phyloP scores from a whole-genome alignment of 2,329 filamentous ascomycete genomes.

The Sclerotinia subarctica region DNA sequence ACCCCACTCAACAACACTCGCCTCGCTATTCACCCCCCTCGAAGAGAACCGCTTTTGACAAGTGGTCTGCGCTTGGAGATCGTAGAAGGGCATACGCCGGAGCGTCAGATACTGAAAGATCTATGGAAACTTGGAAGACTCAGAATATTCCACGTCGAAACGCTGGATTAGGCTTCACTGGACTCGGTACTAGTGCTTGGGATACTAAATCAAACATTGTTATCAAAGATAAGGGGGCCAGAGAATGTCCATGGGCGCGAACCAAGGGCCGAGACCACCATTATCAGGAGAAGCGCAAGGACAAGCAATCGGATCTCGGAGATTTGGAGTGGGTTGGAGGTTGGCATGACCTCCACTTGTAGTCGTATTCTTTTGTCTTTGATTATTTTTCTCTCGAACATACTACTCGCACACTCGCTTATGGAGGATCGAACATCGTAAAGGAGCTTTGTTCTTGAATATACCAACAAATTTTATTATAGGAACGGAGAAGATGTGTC shows the following conservation, averaged over 20 bases:
- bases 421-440: slow-evolving; percentile 24
- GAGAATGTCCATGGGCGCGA: slow-evolving; percentile 49
- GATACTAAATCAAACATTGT: slow-evolving; percentile 36
- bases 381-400: slow-evolving; percentile 20
- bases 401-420: slow-evolving; percentile 18
- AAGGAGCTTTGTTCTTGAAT: slow-evolving; percentile 14
- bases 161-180: slow-evolving; percentile 47
- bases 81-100: slow-evolving; percentile 67
- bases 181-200: slow-evolving; percentile 42
- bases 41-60: slow-evolving; percentile 66
- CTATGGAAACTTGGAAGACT: slow-evolving; percentile 46
- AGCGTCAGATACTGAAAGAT: slow-evolving; percentile 49
- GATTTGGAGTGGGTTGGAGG: slow-evolving; percentile 93
- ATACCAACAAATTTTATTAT: slow-evolving; percentile 11
- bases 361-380: slow-evolving; percentile 28
- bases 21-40: slow-evolving; percentile 62
- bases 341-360: slow-evolving; percentile 69
- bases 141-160: slow-evolving; percentile 40
- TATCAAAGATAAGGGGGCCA: slow-evolving; percentile 41
- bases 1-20: slow-evolving; percentile 40
- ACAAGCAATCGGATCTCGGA: slow-evolving; percentile 56
- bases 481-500: slow-evolving; percentile 17
- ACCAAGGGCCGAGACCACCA: slow-evolving; percentile 47
- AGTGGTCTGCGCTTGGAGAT: slow-evolving; percentile 86
- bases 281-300: slow-evolving; percentile 42